These are phyloP conservation scores for Trichomonas vaginalis DNA, from an alignment of 208 protist species.

Conservation along the genomic window DNA sequence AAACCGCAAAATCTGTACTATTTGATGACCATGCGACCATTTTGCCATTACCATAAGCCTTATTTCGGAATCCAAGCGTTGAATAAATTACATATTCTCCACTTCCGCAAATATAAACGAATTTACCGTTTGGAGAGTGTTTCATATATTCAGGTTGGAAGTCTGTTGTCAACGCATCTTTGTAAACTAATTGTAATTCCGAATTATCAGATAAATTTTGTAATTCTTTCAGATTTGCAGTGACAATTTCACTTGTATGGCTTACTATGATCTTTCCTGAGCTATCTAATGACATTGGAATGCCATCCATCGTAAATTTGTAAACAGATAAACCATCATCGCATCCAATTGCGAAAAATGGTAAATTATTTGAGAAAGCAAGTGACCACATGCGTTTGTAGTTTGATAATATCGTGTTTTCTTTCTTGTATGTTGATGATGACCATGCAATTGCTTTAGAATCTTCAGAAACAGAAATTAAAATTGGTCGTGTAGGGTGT, in stretches of 20 bases:
- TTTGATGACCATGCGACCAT: not conserved
- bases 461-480: conserved; percentile 80
- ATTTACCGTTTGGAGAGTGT: not conserved
- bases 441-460: conserved; percentile 66
- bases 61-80: not conserved
- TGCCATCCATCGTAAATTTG: not conserved
- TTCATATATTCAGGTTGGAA: not conserved
- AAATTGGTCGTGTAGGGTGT: conserved; percentile 82
- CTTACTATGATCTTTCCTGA: not conserved
- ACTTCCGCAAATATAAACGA: not conserved
- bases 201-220: not conserved
- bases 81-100: not conserved
- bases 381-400: conserved; percentile 79
- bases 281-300: not conserved
- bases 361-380: conserved; percentile 39
- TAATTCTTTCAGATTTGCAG: not conserved
- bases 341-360: conserved; percentile 65
- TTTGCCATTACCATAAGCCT: not conserved
- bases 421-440: conserved; percentile 72
- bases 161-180: not conserved
- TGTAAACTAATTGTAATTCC: not conserved
- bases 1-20: not conserved
- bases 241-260: not conserved
- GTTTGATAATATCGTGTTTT: conserved; percentile 74
- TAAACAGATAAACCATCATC: conserved; percentile 32